These are phyloP conservation scores for Orbilia quercus DNA, from an alignment of 2,329 filamentous ascomycete species.

Conservation along the genomic window DNA sequence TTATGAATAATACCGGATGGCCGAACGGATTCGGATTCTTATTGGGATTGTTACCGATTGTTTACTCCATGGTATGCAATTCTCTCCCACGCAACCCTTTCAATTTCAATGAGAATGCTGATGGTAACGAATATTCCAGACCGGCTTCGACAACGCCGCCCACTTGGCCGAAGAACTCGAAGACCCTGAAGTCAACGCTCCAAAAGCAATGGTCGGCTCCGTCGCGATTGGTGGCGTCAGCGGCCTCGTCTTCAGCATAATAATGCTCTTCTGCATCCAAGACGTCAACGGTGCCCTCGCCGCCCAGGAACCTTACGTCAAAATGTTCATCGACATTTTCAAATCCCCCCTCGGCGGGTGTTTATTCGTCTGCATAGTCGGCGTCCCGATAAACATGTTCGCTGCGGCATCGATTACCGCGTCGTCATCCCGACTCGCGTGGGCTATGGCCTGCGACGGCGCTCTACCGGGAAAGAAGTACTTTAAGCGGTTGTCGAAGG, in stretches of 20 bases:
- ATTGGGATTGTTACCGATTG: constrained; percentile 46
- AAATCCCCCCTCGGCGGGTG: constrained; percentile 47
- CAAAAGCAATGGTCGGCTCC: constrained; percentile 54
- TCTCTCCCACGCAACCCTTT: too few species aligned
- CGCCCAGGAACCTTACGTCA: constrained; percentile 50
- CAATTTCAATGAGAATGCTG: too few species aligned
- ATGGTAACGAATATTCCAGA: constrained; percentile 3
- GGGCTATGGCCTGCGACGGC: constrained; percentile 55
- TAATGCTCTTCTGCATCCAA: constrained; percentile 55
- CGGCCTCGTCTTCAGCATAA: constrained; percentile 54
- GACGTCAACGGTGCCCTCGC: constrained; percentile 52
- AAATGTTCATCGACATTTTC: constrained; percentile 55
- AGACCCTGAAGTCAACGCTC: constrained; percentile 51
- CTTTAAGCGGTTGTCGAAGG: constrained; percentile 41
- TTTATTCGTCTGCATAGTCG: constrained; percentile 50
- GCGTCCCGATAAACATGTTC: constrained; percentile 55
- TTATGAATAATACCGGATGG: constrained; percentile 55
- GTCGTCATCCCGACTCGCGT: constrained; percentile 51
- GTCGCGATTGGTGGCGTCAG: constrained; percentile 45
- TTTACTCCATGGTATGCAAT: constrained; percentile 52
- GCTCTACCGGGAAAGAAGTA: constrained; percentile 47
- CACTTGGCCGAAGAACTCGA: constrained; percentile 55
- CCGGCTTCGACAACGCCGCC: constrained; percentile 53
- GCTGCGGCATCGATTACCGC: constrained; percentile 53
- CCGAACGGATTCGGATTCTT: constrained; percentile 36